Evolutionary conservation across 23 red algal species (phyloP), one percentile per base, ranked within the genome.

Genomic region (Cyanidioschyzon merolae): DNA sequence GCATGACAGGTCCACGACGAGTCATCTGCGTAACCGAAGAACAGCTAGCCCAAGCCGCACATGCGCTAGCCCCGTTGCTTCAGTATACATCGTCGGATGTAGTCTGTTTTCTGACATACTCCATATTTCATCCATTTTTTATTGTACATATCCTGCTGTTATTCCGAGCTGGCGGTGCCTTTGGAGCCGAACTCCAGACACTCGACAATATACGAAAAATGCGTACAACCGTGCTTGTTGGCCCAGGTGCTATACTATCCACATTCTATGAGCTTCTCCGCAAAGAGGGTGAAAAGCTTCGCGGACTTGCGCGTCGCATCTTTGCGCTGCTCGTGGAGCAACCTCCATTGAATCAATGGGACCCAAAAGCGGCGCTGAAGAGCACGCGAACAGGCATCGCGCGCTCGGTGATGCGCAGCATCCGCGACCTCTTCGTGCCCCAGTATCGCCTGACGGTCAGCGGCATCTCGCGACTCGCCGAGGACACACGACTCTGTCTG

Each of bases 181-280:
- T 71, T 35, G 63, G 63, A 3, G 32, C 63, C 12, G 63, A 71
- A 32, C 29, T 71, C 12, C 3, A 27, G 2, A 71, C 63, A 7
- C 29, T 71, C 12, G 63, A 71, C 29, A 71, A 71, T 27, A 71
- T 71, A 17, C 63, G 63, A 25, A 71, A 71, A 27, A 71, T 71
- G 63, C 2, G 30, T 27, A 71, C 63, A 12, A 32, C 63, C 3
- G 63, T 71, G 16, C 3, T 71, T 25, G 63, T 71, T 7, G 63
- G 63, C 12, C 32, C 63, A 3, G 63, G 63, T 3, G 21, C n/a
- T 27, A 71, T 32, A 27, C 29, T 71, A 27, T 71, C 63, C n/a
- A 17, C 3, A 3, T 71, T 71, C 63, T 71, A 32, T 35, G 63
- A 71, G 12, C n/a, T 35, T 25, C 63, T 71, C n/a, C 29, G 21